phyloP scores from a whole-genome alignment of 2,329 filamentous ascomycete genomes.

The Thielaviopsis ethacetica region DNA sequence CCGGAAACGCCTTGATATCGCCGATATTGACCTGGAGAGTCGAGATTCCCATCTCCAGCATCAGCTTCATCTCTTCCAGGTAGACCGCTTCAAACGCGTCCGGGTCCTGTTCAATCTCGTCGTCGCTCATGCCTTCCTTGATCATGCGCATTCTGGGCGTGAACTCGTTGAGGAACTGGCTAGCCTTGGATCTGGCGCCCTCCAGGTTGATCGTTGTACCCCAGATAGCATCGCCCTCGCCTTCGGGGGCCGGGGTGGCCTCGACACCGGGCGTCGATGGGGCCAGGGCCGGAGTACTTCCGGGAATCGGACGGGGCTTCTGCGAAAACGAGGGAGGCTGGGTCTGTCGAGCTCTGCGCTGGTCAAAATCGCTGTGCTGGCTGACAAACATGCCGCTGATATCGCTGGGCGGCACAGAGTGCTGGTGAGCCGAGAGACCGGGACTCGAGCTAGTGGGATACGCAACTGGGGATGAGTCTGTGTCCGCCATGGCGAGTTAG shows the following conservation, averaged over 20 bases:
- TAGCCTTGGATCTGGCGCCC: slow-evolving; percentile 53
- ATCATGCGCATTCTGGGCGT: slow-evolving; percentile 90
- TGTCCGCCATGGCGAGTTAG: background rate
- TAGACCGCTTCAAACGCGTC: slow-evolving; percentile 70
- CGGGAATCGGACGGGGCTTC: slow-evolving; percentile 22
- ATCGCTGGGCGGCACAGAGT: slow-evolving; percentile 62
- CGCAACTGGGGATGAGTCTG: slow-evolving; percentile 83
- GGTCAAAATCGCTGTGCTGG: slow-evolving; percentile 32
- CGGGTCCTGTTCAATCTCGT: slow-evolving; percentile 52
- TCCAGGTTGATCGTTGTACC: slow-evolving; percentile 91
- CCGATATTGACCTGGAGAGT: slow-evolving; percentile 76
- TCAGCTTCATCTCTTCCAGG: slow-evolving; percentile 69
- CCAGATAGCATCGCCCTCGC: slow-evolving; percentile 62
- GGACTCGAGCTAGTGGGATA: slow-evolving; percentile 86
- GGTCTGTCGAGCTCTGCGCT: slow-evolving; percentile 1
- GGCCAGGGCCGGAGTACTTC: slow-evolving; percentile 9
- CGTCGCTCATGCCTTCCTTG: slow-evolving; percentile 65
- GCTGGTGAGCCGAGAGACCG: slow-evolving; percentile 42
- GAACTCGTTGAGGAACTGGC: slow-evolving; percentile 84
- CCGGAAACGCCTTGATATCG: slow-evolving; percentile 83
- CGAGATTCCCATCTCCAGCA: slow-evolving; percentile 72
- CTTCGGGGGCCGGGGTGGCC: slow-evolving; percentile 46
- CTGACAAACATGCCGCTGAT: slow-evolving; percentile 72
- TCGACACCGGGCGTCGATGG: slow-evolving; percentile 8
- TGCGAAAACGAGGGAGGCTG: slow-evolving; percentile 11